phyloP scores from a whole-genome alignment of 768 basidiomycete species.

The Xerocomus brunneocitrinus region DNA sequence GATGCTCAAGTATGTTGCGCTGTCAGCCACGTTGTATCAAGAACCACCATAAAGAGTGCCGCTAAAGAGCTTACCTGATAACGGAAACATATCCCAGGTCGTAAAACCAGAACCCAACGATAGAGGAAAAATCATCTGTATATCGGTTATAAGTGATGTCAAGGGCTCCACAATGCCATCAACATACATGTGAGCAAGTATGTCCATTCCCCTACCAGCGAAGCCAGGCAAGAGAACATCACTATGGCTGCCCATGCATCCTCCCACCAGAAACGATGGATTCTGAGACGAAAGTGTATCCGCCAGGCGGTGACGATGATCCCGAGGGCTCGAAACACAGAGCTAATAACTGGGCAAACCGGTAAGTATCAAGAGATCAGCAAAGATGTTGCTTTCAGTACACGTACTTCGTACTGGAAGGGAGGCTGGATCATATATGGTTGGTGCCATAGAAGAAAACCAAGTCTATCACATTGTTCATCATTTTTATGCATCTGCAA shows the following conservation, averaged over 20 bases:
- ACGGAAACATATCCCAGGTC: slow-evolving; percentile 3
- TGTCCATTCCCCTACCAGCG: neutral
- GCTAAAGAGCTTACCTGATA: neutral
- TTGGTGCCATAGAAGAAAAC: too few species aligned
- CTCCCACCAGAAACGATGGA: neutral
- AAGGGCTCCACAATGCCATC: too few species aligned
- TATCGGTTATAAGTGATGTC: neutral
- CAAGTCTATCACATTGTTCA: neutral
- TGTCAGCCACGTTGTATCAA: neutral
- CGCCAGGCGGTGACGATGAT: neutral
- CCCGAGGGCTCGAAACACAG: neutral
- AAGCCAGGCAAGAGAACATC: neutral
- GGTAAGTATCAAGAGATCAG: neutral
- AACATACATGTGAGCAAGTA: neutral
- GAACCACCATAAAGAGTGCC: neutral
- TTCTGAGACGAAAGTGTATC: neutral
- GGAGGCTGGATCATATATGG: too few species aligned
- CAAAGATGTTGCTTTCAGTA: too few species aligned
- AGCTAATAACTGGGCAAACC: neutral
- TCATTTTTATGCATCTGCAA: neutral
- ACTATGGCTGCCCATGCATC: neutral
- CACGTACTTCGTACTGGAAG: too few species aligned
- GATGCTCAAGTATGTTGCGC: slow-evolving; percentile 11
- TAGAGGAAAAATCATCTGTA: neutral
- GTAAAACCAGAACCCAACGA: slow-evolving; percentile 7